Evolutionary conservation across 1,284 basidiomycete genomes (phyloP).

Genomic region (Cryptococcus hybrid): DNA sequence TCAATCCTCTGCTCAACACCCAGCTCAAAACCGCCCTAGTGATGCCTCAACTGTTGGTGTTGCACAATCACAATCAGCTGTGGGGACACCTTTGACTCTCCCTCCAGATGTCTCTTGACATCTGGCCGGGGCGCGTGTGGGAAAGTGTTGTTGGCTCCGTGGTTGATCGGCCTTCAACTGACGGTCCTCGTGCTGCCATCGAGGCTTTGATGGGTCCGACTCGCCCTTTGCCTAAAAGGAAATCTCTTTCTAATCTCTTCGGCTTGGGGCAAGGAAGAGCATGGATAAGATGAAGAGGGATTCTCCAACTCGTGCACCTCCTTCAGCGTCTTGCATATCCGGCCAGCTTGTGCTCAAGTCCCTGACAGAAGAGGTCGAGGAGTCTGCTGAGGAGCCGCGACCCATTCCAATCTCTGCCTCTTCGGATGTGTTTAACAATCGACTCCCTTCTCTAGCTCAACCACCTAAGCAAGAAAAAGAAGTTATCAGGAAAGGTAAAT

Average conservation of each 20-base stretch:
- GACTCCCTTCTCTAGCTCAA: too few relatives aligned
- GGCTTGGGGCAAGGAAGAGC: constrained; percentile 25
- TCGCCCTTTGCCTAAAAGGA: constrained; percentile 35
- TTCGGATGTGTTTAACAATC: neutral
- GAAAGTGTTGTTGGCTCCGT: too few relatives aligned
- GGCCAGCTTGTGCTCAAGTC: constrained; percentile 10
- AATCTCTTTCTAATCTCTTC: constrained; percentile 41
- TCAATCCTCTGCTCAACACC: neutral
- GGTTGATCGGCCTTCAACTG: constrained; percentile 4
- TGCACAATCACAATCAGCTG: too few relatives aligned
- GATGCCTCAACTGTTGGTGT: too few relatives aligned
- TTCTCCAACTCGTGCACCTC: constrained; percentile 2
- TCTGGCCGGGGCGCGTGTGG: constrained; percentile 6
- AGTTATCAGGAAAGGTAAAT: too few relatives aligned
- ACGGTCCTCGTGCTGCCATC: constrained; percentile 12
- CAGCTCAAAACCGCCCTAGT: neutral
- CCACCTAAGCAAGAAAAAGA: neutral
- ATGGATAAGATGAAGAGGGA: constrained; percentile 15
- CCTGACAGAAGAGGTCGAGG: constrained; percentile 28
- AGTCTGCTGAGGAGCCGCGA: constrained; percentile 2
- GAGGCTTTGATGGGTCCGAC: constrained; percentile 15
- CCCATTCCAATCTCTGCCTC: neutral
- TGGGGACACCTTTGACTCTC: neutral
- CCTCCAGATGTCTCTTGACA: neutral
- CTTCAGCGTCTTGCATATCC: constrained; percentile 8